Evolutionary conservation across 257 asterid species (phyloP).

Genomic region (Solanum chaucha): DNA sequence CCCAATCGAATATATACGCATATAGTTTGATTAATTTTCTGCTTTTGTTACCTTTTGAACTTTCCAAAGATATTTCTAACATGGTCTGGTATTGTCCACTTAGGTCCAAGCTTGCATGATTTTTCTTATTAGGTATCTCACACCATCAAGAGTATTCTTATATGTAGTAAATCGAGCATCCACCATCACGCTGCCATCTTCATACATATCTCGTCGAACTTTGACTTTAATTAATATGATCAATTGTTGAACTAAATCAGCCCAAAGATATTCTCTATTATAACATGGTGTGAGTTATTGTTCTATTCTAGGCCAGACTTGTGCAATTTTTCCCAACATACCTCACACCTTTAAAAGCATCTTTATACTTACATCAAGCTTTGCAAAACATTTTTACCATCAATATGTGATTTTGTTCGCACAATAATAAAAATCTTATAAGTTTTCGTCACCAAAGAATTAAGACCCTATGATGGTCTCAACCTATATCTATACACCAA

Average conservation of each 20-base stretch:
- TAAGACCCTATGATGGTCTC: not conserved
- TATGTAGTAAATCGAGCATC: not conserved
- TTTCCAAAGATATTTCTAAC: not conserved
- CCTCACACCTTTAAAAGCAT: not conserved
- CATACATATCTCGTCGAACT: not conserved
- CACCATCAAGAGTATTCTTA: not conserved
- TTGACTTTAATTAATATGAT: not conserved
- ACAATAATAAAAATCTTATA: not conserved
- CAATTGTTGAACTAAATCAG: no score
- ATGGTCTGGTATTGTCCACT: not conserved
- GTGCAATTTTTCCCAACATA: not conserved
- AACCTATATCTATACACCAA: not conserved
- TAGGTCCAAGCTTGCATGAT: fast-evolving
- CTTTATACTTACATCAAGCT: not conserved
- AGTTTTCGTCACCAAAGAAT: not conserved
- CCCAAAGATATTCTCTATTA: not conserved
- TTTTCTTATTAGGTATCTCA: not conserved
- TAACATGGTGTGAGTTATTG: not conserved
- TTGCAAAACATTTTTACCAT: no score
- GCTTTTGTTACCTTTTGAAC: not conserved
- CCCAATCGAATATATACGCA: not conserved
- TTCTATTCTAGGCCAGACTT: not conserved
- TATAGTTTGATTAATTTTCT: not conserved
- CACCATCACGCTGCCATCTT: not conserved
- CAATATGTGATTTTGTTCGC: not conserved